A percentile compares a stretch with the other conserved stretches of the same genome.
phyloP scores from a whole-genome alignment of 2,329 filamentous ascomycete species.

The Arachnomyces sp. region DNA sequence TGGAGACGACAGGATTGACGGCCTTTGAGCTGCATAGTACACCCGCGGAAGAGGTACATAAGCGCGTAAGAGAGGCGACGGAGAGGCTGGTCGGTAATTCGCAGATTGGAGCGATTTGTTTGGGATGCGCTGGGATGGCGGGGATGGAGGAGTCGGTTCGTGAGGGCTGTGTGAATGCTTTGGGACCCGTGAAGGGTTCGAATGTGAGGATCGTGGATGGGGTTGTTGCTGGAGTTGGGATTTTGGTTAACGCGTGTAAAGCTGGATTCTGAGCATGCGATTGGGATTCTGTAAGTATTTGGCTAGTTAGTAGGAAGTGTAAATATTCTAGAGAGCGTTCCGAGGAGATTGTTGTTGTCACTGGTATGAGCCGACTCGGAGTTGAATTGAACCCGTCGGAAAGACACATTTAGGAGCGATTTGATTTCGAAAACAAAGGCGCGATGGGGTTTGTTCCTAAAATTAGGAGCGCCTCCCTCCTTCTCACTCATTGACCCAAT shows the following conservation, averaged over 20 bases:
- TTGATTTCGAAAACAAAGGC: too few species aligned
- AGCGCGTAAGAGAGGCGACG: slow-evolving; percentile 62
- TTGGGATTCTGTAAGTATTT: too few species aligned
- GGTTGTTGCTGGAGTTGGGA: slow-evolving; percentile 30
- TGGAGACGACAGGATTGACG: slow-evolving; percentile 71
- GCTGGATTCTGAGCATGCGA: slow-evolving; percentile 21
- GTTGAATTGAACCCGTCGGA: too few species aligned
- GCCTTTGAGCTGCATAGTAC: slow-evolving; percentile 71
- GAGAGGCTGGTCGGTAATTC: slow-evolving; percentile 51
- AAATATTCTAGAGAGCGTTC: too few species aligned
- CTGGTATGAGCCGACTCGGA: too few species aligned
- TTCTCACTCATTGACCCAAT: too few species aligned
- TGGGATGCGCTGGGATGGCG: slow-evolving; percentile 89
- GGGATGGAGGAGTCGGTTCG: slow-evolving; percentile 72
- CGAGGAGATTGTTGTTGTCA: too few species aligned
- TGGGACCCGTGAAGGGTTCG: slow-evolving; percentile 51
- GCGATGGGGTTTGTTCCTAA: too few species aligned
- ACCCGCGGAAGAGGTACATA: slow-evolving; percentile 53
- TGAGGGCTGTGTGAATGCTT: slow-evolving; percentile 55
- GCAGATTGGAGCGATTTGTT: slow-evolving; percentile 59
- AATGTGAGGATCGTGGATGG: slow-evolving; percentile 69
- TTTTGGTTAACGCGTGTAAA: slow-evolving; percentile 29
- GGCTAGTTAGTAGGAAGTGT: too few species aligned
- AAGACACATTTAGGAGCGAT: too few species aligned
- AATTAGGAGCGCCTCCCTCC: too few species aligned